A percentile compares a stretch with the other conserved stretches of the same genome.
phyloP scores from a whole-genome alignment of 2,329 filamentous ascomycete genomes.

The Elsinoe necatrix region DNA sequence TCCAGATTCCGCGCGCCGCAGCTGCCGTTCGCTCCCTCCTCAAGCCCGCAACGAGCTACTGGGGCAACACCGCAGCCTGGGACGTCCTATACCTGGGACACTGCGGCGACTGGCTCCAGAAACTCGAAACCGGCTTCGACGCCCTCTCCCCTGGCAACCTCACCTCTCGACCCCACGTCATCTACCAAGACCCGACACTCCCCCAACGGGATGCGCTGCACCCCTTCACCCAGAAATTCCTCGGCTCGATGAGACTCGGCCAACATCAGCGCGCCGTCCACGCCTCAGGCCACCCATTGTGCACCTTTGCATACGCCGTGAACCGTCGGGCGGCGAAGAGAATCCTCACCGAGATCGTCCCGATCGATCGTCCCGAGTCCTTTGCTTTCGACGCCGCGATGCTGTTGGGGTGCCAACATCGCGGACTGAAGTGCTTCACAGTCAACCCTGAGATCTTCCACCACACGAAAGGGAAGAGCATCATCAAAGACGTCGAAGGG shows the following conservation, averaged over 20 bases:
- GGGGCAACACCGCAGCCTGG: slow-evolving; percentile 33
- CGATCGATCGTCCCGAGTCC: slow-evolving; percentile 20
- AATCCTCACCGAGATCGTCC: slow-evolving; percentile 32
- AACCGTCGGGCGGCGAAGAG: slow-evolving; percentile 30
- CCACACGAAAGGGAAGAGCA: slow-evolving; percentile 26
- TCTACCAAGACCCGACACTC: slow-evolving; percentile 31
- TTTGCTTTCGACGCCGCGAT: slow-evolving; percentile 36
- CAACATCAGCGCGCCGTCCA: slow-evolving; percentile 33
- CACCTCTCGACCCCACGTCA: slow-evolving; percentile 27
- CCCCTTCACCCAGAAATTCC: slow-evolving; percentile 32
- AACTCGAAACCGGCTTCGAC: slow-evolving; percentile 22
- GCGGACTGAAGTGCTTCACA: slow-evolving; percentile 30
- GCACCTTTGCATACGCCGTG: slow-evolving; percentile 39
- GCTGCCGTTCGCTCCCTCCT: slow-evolving; percentile 32
- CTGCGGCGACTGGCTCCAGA: slow-evolving; percentile 31
- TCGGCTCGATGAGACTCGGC: slow-evolving; percentile 31
- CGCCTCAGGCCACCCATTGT: slow-evolving; percentile 36
- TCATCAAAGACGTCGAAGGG: neutral
- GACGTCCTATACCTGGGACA: slow-evolving; percentile 35
- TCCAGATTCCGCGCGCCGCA: slow-evolving; percentile 35
- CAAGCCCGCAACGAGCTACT: slow-evolving; percentile 25
- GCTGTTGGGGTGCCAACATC: slow-evolving; percentile 33
- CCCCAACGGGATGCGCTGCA: slow-evolving; percentile 31
- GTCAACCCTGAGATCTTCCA: slow-evolving; percentile 35
- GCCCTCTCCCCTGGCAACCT: slow-evolving; percentile 19